Percentiles rank a stretch among this genome's conserved stretches.
Evolutionary conservation across 139 green algal species (phyloP).

Genomic region (Cymbomonas tetramitiformis): DNA sequence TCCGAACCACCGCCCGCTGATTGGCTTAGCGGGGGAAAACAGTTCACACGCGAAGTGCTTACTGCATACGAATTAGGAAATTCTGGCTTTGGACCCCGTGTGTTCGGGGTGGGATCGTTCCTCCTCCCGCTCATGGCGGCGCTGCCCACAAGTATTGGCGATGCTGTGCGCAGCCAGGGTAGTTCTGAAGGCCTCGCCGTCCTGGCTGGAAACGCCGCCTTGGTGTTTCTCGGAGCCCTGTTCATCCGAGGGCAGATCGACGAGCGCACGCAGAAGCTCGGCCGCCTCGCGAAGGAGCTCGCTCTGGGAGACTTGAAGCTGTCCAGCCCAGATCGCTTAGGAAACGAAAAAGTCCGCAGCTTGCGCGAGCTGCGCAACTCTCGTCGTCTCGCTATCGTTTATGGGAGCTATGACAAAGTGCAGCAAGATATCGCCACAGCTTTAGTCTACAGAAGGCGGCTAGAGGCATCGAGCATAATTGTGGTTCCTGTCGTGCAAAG

Average conservation of each 20-base stretch:
- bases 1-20: no score
- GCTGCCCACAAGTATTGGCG: neutral
- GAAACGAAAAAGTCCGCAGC: neutral
- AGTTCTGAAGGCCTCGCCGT: neutral
- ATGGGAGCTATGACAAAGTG: slow-evolving; percentile 3
- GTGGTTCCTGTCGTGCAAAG: slow-evolving; percentile 8
- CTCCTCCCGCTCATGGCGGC: neutral
- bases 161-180: neutral
- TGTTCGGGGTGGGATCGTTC: neutral
- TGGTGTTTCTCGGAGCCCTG: neutral
- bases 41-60: neutral
- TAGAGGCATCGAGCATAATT: slow-evolving; percentile 4
- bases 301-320: slow-evolving; percentile 1
- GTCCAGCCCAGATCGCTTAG: neutral
- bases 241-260: neutral
- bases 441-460: neutral
- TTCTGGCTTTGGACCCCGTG: neutral
- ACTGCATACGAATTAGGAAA: neutral
- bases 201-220: neutral
- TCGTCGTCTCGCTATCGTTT: neutral
- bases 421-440: neutral
- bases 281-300: neutral
- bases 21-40: no score
- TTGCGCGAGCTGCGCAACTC: neutral
- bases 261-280: neutral